A percentile compares a stretch with the other conserved stretches of the same genome.
phyloP scores from a whole-genome alignment of 2,329 filamentous ascomycete genomes.

The Fusarium luffae region DNA sequence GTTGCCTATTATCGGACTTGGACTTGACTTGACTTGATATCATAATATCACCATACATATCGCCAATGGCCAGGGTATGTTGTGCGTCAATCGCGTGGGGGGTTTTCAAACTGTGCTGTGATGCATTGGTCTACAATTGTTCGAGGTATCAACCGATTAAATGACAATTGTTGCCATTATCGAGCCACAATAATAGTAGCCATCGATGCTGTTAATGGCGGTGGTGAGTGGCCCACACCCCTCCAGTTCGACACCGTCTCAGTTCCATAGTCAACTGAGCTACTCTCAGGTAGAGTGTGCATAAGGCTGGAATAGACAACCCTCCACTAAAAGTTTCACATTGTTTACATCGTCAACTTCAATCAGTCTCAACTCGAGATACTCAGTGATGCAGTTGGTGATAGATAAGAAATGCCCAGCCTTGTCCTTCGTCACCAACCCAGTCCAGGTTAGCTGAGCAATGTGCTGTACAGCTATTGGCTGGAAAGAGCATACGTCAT shows the following conservation, averaged over 20 bases:
- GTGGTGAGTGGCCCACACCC: constrained; percentile 17
- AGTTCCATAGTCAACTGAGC: constrained; percentile 8
- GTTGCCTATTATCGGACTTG: constrained; percentile 21
- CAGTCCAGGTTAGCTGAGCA: constrained; percentile 15
- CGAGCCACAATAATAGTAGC: constrained; percentile 3
- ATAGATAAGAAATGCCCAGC: constrained; percentile 22
- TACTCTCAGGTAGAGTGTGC: neutral
- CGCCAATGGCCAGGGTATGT: neutral
- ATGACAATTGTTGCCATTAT: constrained; percentile 12
- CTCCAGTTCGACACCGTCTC: constrained; percentile 28
- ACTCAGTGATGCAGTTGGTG: neutral
- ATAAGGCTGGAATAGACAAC: constrained; percentile 9
- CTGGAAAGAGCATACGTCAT: constrained; percentile 33
- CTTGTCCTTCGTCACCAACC: constrained; percentile 23
- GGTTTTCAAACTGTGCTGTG: constrained; percentile 1
- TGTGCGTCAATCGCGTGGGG: constrained; percentile 34
- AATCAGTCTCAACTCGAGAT: neutral
- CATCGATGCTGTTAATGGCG: neutral
- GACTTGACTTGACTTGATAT: neutral
- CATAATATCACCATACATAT: neutral
- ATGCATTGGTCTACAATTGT: constrained; percentile 3
- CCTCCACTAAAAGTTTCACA: constrained; percentile 4
- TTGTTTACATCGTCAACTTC: neutral
- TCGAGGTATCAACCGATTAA: neutral
- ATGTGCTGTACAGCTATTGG: constrained; percentile 38